Conservation (phyloP, 2,329 filamentous ascomycete genomes). For the Ophiostoma fasciatum region DNA sequence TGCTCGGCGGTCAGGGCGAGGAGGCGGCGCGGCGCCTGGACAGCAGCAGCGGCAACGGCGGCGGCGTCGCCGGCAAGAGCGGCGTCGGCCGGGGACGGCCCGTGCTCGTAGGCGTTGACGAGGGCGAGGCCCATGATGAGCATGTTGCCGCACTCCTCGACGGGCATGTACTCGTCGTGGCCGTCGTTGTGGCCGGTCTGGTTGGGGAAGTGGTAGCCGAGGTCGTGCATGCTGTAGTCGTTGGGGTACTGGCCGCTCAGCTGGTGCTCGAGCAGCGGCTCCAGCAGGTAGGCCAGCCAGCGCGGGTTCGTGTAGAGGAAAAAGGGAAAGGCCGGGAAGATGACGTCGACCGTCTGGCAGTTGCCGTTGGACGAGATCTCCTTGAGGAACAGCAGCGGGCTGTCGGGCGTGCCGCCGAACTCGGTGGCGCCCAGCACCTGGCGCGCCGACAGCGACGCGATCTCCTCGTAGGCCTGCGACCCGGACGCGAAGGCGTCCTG, state of each 20-base stretch:
- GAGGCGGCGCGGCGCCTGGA: background rate
- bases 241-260: constrained; percentile 71
- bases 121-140: constrained; percentile 51
- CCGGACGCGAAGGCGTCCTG: constrained; percentile 60
- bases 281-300: constrained; percentile 63
- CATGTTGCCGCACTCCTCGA: constrained; percentile 61
- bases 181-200: constrained; percentile 55
- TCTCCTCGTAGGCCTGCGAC: constrained; percentile 59
- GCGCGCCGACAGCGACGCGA: constrained; percentile 62
- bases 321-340: constrained; percentile 72
- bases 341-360: constrained; percentile 71
- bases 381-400: constrained; percentile 63
- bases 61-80: background rate
- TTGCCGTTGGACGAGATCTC: constrained; percentile 78
- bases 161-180: constrained; percentile 56
- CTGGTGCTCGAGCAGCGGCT: constrained; percentile 68
- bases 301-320: constrained; percentile 70
- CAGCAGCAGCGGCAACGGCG: too few species aligned
- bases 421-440: constrained; percentile 66
- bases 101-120: constrained; percentile 56
- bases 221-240: constrained; percentile 61
- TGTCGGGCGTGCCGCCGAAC: constrained; percentile 55
- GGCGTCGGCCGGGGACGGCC: constrained; percentile 35
- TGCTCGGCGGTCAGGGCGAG: constrained; percentile 9
- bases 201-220: constrained; percentile 57